Conservation (phyloP, 345 rosid genomes). For the Lagerstroemia speciosa region DNA sequence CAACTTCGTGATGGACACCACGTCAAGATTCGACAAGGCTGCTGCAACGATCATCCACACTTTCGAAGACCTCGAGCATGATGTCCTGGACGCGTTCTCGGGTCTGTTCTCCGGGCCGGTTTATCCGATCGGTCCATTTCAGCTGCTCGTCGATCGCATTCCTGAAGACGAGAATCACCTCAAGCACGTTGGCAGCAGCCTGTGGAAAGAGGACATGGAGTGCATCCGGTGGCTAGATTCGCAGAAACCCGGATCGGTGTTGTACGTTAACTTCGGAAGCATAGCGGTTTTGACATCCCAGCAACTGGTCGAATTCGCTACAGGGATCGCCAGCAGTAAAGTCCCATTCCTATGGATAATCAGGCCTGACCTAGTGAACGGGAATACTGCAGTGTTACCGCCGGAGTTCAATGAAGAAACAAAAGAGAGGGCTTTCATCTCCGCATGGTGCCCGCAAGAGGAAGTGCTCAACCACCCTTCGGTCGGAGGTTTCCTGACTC, state of each 20-base stretch:
- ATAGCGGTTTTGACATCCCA: constrained; percentile 26
- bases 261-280: constrained; percentile 53
- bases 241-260: constrained; percentile 34
- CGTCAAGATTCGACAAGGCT: constrained; percentile 24
- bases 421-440: constrained; percentile 22
- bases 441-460: constrained; percentile 47
- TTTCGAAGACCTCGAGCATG: constrained; percentile 30
- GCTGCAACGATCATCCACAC: constrained; percentile 39
- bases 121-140: constrained; percentile 33
- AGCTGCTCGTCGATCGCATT: constrained; percentile 20
- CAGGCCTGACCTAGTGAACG: constrained; percentile 40
- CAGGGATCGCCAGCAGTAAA: constrained; percentile 45
- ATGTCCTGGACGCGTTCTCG: constrained; percentile 17
- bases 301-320: constrained; percentile 40
- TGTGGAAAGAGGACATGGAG: constrained; percentile 43
- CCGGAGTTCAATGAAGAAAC: constrained; percentile 30
- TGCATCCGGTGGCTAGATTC: constrained; percentile 42
- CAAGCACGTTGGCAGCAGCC: constrained; percentile 21
- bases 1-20: background rate
- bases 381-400: constrained; percentile 26
- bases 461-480: constrained; percentile 39
- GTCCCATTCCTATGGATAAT: constrained; percentile 43
- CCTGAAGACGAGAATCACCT: constrained; percentile 4
- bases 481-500: constrained; percentile 45
- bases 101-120: constrained; percentile 24